Evolutionary conservation across 805 yeast species (phyloP), one percentile per base, ranked within the genome.

Genomic region (Sungouiella blattae): DNA sequence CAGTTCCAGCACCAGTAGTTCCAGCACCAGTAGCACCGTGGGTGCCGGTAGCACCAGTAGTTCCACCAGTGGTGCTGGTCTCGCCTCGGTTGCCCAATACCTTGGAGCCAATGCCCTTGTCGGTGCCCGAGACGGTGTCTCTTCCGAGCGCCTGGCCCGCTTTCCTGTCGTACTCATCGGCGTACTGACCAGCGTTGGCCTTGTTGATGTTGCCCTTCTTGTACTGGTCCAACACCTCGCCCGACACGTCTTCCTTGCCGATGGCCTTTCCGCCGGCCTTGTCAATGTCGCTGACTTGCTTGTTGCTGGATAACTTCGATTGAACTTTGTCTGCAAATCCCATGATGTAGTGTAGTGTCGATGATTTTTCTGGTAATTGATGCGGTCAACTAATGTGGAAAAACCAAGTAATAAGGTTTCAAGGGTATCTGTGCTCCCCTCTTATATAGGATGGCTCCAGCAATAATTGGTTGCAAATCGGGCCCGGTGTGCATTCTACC

Each of bases 301-400:
- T 50, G 44, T 57, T 52, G 35, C 58, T 55, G 12, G 45, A 33
- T 26, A 58, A 46, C 42, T 60, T 61, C 18, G 50, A 43, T 41
- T 49, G 51, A 35, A 64, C 43, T 46, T 62, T 64, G 43, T 64
- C 69, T 15, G 63, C 47, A 33, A 64, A 51, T 35, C 71, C 69
- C 71, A 64, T 64, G 14, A 18, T 18, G 6, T 20, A 9, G 6
- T 20, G 22, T 7, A 7, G 6, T 20, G 22, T 20, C 9, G 22
- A 20, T 6, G 9, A n/a, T n/a, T n/a, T n/a, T n/a, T n/a, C n/a
- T n/a, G n/a, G n/a, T n/a, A n/a, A n/a, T n/a, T n/a, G n/a, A n/a
- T n/a, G n/a, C n/a, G n/a, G n/a, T n/a, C n/a, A n/a, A n/a, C n/a
- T n/a, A n/a, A n/a, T n/a, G n/a, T n/a, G n/a, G n/a, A n/a, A n/a